Base-by-base conservation (phyloP, 306 rosid genomes). In the Ziziphus jujuba region DNA sequence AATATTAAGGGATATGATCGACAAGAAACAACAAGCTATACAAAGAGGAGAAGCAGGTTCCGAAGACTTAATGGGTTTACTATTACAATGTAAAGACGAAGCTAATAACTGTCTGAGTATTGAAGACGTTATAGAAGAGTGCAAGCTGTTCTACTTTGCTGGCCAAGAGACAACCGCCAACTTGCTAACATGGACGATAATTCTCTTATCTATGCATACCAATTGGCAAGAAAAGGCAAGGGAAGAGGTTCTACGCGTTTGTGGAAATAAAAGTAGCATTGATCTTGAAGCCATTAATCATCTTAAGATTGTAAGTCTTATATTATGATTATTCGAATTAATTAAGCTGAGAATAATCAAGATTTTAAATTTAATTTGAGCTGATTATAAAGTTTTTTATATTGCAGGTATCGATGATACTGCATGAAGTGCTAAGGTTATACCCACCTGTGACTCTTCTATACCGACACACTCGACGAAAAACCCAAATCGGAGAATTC, bases 211-310 rank as follows among this genome's bases (percentile, higher is more conserved):
- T 47, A 72, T 79, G 73, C 69, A 80, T 63, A 82, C 77, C 15
- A 31, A 22, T 33, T 82, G 87, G 87, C 87, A 80, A 59, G 79
- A 80, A n/a, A 82, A 82, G 66, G 86, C 86, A 48, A 77, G 82
- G 63, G 52, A 34, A 1, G 82, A 82, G 52, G 81, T 79, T 5
- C 47, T 77, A 9, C 38, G 48, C 7, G 48, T 74, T 7, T 74
- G 77, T 50, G 85, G 81, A 43, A 65, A 44, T 35, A 56, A 19
- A 58, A 21, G 54, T n/a, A n/a, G n/a, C 4, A 77, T 75, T 6
- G 73, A 69, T 58, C 28, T 71, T 40, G 75, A 68, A 55, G 69
- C 59, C 59, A 58, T 80, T 52, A 69, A 25, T 69, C 81, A 58
- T 43, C 75, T 82, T 40, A 79, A 77, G 35, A 75, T 77, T 4